Evolutionary conservation across 78 protist species (phyloP).

Genomic region (Dictyostelium firmibasis): DNA sequence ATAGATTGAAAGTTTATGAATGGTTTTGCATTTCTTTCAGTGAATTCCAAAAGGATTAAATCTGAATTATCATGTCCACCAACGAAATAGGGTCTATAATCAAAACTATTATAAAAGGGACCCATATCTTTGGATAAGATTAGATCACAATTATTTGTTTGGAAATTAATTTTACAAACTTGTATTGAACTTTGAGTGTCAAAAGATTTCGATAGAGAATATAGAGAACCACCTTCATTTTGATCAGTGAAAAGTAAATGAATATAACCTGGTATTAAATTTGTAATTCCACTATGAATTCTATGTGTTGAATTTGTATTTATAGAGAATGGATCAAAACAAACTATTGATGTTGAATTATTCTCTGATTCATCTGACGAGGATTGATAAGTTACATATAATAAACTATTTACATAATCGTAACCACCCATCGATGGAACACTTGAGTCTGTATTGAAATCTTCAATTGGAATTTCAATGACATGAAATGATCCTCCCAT

Average conservation of each 20-base stretch:
- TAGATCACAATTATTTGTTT: not conserved
- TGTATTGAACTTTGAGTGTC: not conserved
- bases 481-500: not conserved
- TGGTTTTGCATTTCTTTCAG: not conserved
- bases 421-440: not conserved
- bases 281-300: not conserved
- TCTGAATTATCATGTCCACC: not conserved
- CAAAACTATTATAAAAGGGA: not conserved
- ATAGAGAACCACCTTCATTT: not conserved
- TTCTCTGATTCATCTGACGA: not conserved
- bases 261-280: not conserved
- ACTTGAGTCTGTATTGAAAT: not conserved
- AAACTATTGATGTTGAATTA: not conserved
- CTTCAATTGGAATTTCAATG: not conserved
- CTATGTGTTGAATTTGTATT: not conserved
- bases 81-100: not conserved
- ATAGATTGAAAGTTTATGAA: not conserved
- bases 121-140: not conserved
- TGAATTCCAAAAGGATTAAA: not conserved
- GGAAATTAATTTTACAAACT: not conserved
- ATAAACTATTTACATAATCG: not conserved
- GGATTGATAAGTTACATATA: not conserved
- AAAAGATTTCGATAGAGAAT: not conserved
- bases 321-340: not conserved
- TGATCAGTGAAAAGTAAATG: not conserved